phyloP scores from a whole-genome alignment of 345 rosid species.

The Citropsis articulata region DNA sequence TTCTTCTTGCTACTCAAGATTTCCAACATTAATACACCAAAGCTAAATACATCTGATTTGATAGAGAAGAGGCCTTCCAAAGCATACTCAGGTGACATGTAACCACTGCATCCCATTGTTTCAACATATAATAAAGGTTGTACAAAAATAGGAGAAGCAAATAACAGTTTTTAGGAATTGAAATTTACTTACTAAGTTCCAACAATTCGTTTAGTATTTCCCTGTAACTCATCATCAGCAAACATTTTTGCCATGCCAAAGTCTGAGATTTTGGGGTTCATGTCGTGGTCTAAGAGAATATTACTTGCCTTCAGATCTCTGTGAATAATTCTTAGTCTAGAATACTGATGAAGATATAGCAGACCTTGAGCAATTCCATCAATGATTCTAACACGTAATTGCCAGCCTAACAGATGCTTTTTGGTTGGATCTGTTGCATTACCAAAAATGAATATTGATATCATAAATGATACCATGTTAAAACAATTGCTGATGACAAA shows the following conservation, averaged over 20 bases:
- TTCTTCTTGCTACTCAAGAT: constrained; percentile 43
- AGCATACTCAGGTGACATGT: constrained; percentile 37
- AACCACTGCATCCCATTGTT: constrained; percentile 28
- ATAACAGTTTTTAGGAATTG: neutral
- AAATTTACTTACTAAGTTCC: constrained; percentile 44
- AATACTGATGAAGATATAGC: constrained; percentile 37
- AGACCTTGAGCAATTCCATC: constrained; percentile 36
- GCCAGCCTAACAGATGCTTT: constrained; percentile 8
- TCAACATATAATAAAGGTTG: too few relatives aligned
- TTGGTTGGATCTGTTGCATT: constrained; percentile 9
- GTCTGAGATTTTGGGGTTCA: constrained; percentile 52
- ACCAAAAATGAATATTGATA: neutral
- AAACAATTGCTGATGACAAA: neutral
- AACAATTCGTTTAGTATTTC: constrained; percentile 39
- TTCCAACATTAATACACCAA: constrained; percentile 29
- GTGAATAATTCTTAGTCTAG: constrained; percentile 29
- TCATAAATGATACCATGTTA: neutral
- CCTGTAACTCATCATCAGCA: constrained; percentile 34
- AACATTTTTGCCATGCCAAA: constrained; percentile 57
- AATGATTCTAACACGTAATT: constrained; percentile 21
- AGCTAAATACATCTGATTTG: constrained; percentile 13
- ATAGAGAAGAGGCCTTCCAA: neutral
- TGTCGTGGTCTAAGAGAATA: constrained; percentile 34
- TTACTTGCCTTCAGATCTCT: constrained; percentile 36
- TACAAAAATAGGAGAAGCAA: too few relatives aligned